Percentiles rank a stretch among this genome's conserved stretches.
These are phyloP conservation scores for Amanita polypyramis DNA, from an alignment of 768 basidiomycete species.

Conservation along the genomic window DNA sequence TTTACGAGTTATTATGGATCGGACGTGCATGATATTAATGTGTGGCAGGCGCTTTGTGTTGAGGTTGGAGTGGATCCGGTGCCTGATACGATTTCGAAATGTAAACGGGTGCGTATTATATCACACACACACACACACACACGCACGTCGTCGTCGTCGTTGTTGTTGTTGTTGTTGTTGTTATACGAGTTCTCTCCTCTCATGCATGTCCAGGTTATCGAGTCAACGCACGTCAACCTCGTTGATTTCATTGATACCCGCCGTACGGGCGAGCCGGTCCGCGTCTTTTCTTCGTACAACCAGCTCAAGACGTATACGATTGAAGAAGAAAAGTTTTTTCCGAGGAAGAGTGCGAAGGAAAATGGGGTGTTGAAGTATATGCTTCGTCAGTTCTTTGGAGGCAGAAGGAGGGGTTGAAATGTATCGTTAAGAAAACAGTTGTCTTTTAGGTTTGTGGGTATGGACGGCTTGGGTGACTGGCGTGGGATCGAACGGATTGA, in stretches of 20 bases:
- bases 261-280: background rate
- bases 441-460: no score
- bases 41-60: conserved; percentile 3
- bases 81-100: background rate
- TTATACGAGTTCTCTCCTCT: no score
- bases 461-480: no score
- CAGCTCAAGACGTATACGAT: background rate
- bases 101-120: conserved; percentile 4
- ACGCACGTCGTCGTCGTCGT: no score
- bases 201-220: conserved; percentile 1
- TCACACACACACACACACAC: no score
- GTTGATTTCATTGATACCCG: conserved; percentile 3
- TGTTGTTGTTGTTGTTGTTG: no score
- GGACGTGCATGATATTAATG: background rate
- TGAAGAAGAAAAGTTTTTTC: background rate
- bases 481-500: no score
- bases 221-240: conserved; percentile 5
- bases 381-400: conserved; percentile 3
- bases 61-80: background rate
- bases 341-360: conserved; percentile 6
- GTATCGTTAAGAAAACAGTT: no score
- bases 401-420: background rate
- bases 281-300: background rate
- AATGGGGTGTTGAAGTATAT: conserved; percentile 2
- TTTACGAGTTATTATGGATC: conserved; percentile 1